Evolutionary conservation across 2,329 filamentous ascomycete genomes (phyloP).

Genomic region (Daldinia sp.): DNA sequence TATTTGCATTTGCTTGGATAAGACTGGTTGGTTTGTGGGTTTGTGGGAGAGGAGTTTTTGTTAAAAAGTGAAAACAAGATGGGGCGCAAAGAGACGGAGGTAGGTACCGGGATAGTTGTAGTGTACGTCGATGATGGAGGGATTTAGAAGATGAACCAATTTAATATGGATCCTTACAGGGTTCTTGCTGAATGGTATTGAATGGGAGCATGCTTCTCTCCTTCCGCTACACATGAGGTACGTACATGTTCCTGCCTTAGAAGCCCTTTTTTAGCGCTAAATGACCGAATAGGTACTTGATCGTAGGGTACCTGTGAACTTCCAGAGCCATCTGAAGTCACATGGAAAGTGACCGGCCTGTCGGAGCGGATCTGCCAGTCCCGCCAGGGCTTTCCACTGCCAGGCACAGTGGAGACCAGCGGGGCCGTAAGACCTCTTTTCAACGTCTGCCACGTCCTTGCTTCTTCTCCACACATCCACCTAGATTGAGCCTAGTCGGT

Average conservation of each 20-base stretch:
- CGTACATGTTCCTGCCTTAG: conserved; percentile 31
- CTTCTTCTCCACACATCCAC: conserved; percentile 29
- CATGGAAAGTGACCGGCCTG: conserved; percentile 30
- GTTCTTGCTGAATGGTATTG: conserved; percentile 7
- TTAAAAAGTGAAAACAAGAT: conserved; percentile 30
- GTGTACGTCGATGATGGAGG: conserved; percentile 27
- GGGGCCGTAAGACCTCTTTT: conserved; percentile 19
- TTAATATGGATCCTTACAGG: conserved; percentile 39
- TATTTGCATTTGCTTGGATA: conserved; percentile 25
- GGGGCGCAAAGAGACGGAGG: conserved; percentile 6
- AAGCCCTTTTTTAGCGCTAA: conserved; percentile 18
- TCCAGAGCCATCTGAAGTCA: conserved; percentile 15
- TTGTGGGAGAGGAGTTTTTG: conserved; percentile 29
- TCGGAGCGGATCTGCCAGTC: conserved; percentile 38
- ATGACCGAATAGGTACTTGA: conserved; percentile 12
- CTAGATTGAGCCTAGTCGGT: conserved; percentile 28
- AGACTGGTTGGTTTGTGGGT: conserved; percentile 17
- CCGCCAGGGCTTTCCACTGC: conserved; percentile 23
- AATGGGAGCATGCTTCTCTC: conserved; percentile 25
- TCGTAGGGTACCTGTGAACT: not conserved
- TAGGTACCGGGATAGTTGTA: conserved; percentile 6
- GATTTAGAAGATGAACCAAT: conserved; percentile 39
- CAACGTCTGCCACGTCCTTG: conserved; percentile 38
- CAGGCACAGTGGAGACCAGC: conserved; percentile 14
- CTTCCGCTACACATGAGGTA: conserved; percentile 21